phyloP scores from a whole-genome alignment of 169 alveolate species.

The Perkinsus olseni region DNA sequence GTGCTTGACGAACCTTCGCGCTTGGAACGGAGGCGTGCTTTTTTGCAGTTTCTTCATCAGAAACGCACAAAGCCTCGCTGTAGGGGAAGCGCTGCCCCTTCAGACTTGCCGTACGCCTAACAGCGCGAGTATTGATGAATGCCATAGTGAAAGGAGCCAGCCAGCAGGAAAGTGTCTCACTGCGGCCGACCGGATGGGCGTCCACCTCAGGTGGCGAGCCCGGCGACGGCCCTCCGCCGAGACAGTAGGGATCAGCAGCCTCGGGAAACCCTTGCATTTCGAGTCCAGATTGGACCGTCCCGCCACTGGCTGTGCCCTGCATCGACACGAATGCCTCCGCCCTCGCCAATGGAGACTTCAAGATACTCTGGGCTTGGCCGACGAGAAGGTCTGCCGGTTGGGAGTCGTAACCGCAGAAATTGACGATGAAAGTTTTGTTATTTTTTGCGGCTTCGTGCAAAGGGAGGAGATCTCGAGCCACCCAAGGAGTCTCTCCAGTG shows the following conservation, averaged over 20 bases:
- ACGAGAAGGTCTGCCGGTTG: neutral
- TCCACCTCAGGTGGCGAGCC: neutral
- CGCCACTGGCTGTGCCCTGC: neutral
- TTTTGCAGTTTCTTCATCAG: neutral
- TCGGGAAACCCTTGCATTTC: neutral
- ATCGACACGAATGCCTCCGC: neutral
- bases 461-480: neutral
- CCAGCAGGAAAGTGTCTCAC: neutral
- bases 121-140: neutral
- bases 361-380: neutral
- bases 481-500: neutral
- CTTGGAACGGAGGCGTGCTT: neutral
- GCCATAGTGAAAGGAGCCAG: neutral
- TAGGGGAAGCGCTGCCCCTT: neutral
- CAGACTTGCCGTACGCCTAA: neutral
- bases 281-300: neutral
- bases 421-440: neutral
- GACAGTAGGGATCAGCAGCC: neutral
- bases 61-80: neutral
- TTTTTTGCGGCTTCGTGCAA: neutral
- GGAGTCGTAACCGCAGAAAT: neutral
- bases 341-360: neutral
- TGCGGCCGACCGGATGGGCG: neutral
- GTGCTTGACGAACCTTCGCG: neutral
- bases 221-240: neutral